These are phyloP conservation scores for Dendrobium nobile DNA, from an alignment of 106 monocot species.

Conservation along the genomic window DNA sequence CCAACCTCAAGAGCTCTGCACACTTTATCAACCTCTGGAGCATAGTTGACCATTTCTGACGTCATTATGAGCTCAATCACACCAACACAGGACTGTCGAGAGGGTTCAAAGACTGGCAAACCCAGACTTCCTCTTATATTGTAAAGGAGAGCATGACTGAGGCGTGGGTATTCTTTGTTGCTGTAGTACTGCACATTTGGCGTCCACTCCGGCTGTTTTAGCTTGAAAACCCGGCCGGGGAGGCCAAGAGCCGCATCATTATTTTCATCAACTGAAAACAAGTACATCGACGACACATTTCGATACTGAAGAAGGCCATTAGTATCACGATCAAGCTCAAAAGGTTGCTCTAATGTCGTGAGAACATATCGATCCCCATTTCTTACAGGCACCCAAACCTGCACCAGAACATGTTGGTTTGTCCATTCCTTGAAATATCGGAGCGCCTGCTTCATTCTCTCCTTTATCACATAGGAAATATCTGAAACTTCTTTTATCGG, in stretches of 20 bases:
- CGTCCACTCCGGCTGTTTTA: constrained; percentile 77
- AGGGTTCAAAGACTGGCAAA: constrained; percentile 71
- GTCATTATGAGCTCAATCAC: constrained; percentile 90
- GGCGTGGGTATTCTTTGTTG: constrained; percentile 62
- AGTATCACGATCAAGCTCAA: constrained; percentile 50
- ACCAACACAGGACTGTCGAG: constrained; percentile 52
- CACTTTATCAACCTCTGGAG: constrained; percentile 77
- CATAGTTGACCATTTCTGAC: constrained; percentile 75
- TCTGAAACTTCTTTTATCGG: constrained; percentile 21
- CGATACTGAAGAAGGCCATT: constrained; percentile 56
- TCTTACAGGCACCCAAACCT: constrained; percentile 88
- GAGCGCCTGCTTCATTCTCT: constrained; percentile 67
- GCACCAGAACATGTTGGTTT: constrained; percentile 57
- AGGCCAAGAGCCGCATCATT: constrained; percentile 50
- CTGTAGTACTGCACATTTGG: constrained; percentile 85
- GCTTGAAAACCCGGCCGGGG: constrained; percentile 68
- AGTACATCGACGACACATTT: constrained; percentile 49
- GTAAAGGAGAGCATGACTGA: constrained; percentile 58
- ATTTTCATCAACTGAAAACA: constrained; percentile 59
- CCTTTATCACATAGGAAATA: constrained; percentile 35
- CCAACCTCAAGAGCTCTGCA: constrained; percentile 95
- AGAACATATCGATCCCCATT: constrained; percentile 46
- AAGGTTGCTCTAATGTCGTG: constrained; percentile 83
- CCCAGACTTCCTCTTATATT: constrained; percentile 66
- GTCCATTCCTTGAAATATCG: constrained; percentile 62